Base-by-base conservation (phyloP, 306 rosid genomes). In the Vachellia collinsii region DNA sequence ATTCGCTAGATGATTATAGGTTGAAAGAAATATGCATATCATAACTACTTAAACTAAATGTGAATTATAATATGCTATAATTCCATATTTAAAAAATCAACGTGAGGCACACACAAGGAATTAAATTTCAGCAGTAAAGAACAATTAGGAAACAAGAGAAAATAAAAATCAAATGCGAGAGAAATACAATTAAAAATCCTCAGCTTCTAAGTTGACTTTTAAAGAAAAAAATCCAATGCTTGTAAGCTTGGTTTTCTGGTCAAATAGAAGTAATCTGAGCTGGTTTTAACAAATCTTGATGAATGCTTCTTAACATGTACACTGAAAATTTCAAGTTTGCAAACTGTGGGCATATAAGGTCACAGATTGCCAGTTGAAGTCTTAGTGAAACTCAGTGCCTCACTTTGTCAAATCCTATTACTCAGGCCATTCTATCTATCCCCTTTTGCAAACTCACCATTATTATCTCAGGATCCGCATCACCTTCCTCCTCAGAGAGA, bases 391-490 rank as follows among this genome's bases (percentile, higher is more conserved):
- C 43, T 23, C 34, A 16, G 38, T 70, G 39, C 42, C 58, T 70
- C 59, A 22, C 20, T 70, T 44, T 3, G 37, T 22, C 75, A 70
- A 23, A 70, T 13, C 59, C 75, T 12, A 47, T 22, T 9, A 44
- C 22, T 46, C 38, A 46, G 39, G 70, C 56, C 69, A 72, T 39
- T 71, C 75, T 76, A 72, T 73, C 72, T 48, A n/a, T 59, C 77
- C 16, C 63, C 23, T 34, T 23, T 38, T 62, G 38, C 38, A 77
- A 79, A 82, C 82, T 74, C 89, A 94, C 97, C 97, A 91, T 65
- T 74, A 92, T 80, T 87, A 87, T 85, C 80, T 92, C 97, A 81
- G 85, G 97, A 50, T 86, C 91, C 44, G 80, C 73, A 67, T 87
- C 89, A 36, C 54, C 79, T 82, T 88, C 91, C 72, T 77, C 89